A percentile compares a stretch with the other conserved stretches of the same genome.
phyloP scores from a whole-genome alignment of 768 basidiomycete species.

The Hericium alpestre region DNA sequence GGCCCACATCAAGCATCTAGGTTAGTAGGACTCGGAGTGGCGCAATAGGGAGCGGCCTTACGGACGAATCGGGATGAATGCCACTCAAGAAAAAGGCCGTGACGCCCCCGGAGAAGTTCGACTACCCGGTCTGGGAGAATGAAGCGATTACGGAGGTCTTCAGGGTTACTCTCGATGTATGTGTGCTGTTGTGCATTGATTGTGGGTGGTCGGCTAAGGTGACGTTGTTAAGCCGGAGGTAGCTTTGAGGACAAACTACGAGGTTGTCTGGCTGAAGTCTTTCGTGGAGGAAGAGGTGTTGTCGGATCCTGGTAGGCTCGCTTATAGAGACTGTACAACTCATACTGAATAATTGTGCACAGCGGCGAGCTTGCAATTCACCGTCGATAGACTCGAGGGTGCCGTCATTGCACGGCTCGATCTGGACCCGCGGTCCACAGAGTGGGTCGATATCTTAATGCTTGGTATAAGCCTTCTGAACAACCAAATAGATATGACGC shows the following conservation, averaged over 20 bases:
- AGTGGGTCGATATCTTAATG: slow-evolving; percentile 6
- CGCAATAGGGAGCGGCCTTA: too few relatives aligned
- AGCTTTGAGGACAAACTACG: slow-evolving; percentile 7
- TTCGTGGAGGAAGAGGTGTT: slow-evolving; percentile 7
- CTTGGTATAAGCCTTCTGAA: slow-evolving; percentile 2
- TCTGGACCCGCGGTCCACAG: slow-evolving; percentile 5
- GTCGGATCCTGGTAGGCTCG: background rate
- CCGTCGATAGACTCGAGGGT: slow-evolving; percentile 9
- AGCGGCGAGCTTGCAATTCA: slow-evolving; percentile 6
- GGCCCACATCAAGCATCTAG: too few relatives aligned
- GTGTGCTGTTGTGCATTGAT: slow-evolving; percentile 17
- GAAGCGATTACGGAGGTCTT: slow-evolving; percentile 58
- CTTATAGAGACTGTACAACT: background rate
- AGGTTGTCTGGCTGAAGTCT: slow-evolving; percentile 12
- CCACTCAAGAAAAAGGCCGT: slow-evolving; percentile 40
- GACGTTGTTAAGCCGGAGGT: slow-evolving; percentile 9
- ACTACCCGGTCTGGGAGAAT: slow-evolving; percentile 62
- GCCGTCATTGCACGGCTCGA: slow-evolving; percentile 12
- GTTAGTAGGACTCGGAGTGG: too few relatives aligned
- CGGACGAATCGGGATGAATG: too few relatives aligned
- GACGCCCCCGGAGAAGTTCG: slow-evolving; percentile 30
- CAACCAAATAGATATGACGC: slow-evolving; percentile 46
- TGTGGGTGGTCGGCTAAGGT: background rate
- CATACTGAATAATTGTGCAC: too few relatives aligned
- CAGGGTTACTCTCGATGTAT: slow-evolving; percentile 70